Evolutionary conservation across 306 rosid genomes (phyloP).

Genomic region (Echinosophora koreensis): DNA sequence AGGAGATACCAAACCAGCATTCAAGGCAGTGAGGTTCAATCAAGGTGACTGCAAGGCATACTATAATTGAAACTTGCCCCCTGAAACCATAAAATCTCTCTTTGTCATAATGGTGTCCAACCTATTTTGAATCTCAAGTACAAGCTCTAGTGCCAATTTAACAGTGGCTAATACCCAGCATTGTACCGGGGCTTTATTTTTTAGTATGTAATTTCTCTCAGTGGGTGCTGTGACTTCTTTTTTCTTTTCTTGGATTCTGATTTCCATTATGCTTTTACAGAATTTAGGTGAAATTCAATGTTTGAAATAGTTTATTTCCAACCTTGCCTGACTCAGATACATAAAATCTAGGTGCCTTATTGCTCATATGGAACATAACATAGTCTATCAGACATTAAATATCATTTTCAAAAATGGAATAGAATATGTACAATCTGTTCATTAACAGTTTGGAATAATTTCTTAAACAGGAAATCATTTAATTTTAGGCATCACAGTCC

Average conservation of each 20-base stretch:
- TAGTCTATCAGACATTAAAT: not conserved
- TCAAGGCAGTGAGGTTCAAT: slow-evolving; percentile 55
- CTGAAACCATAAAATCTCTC: slow-evolving; percentile 38
- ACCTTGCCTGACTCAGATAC: slow-evolving; percentile 46
- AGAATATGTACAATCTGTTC: slow-evolving; percentile 42
- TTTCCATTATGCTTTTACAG: slow-evolving; percentile 39
- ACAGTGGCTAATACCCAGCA: slow-evolving; percentile 36
- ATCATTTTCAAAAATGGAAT: slow-evolving; percentile 35
- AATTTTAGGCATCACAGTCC: slow-evolving; percentile 28
- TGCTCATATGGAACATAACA: slow-evolving; percentile 24
- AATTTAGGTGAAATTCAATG: slow-evolving; percentile 30
- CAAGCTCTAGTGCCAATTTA: slow-evolving; percentile 39
- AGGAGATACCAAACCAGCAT: slow-evolving; percentile 60
- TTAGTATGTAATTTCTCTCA: not conserved
- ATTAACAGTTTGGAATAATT: slow-evolving; percentile 43
- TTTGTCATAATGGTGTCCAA: slow-evolving; percentile 52
- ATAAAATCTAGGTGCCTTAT: slow-evolving; percentile 39
- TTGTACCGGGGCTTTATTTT: slow-evolving; percentile 36
- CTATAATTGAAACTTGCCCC: slow-evolving; percentile 47
- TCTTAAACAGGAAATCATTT: slow-evolving; percentile 1
- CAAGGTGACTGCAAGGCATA: slow-evolving; percentile 47
- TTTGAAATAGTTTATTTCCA: slow-evolving; percentile 22
- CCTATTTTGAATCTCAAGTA: slow-evolving; percentile 47
- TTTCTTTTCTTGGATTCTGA: slow-evolving; percentile 35
- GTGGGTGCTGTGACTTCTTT: slow-evolving; percentile 40